A percentile compares a stretch with the other conserved stretches of the same genome.
These are phyloP conservation scores for Zea mays DNA, from an alignment of 176 grass and related monocot genomes.

Conservation along the genomic window Zm-B73-REFERENCE-NAM-5.0 NC_050096.1:300343001-300343500, in stretches of 20 bases:
- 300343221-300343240: conserved; percentile 33
- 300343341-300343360: conserved; percentile 15
- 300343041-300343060: neutral
- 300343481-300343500: too few relatives aligned
- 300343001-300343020: neutral
- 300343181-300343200: conserved; percentile 13
- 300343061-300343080: conserved; percentile 13
- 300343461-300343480: neutral
- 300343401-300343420: neutral
- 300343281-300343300: too few relatives aligned
- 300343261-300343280: too few relatives aligned
- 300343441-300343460: neutral
- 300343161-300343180: conserved; percentile 1
- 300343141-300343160: neutral
- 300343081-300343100: conserved; percentile 31
- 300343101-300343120: conserved; percentile 31
- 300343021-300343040: neutral
- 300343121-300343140: conserved; percentile 23
- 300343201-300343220: conserved; percentile 3
- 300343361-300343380: conserved; percentile 28
- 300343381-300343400: conserved; percentile 3
- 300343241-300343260: too few relatives aligned
- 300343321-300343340: conserved; percentile 31
- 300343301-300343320: too few relatives aligned
- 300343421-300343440: neutral